Conservation (phyloP, 768 basidiomycete genomes). For the Chalciporus piperatus region DNA sequence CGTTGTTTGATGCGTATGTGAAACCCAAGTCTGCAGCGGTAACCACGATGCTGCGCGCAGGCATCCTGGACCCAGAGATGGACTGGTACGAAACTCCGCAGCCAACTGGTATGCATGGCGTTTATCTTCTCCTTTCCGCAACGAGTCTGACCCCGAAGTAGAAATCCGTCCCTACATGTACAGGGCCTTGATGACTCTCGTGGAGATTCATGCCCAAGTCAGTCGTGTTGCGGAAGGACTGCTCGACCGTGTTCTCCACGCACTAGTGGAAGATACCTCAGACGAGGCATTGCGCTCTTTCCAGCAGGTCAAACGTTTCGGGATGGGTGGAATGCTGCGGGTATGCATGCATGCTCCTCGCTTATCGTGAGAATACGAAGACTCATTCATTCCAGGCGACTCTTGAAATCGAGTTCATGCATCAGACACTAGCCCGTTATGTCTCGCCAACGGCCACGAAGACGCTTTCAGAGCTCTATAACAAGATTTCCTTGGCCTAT, state of each 20-base stretch:
- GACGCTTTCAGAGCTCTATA: slow-evolving; percentile 89
- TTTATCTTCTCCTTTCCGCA: background rate
- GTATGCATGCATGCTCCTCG: slow-evolving; percentile 43
- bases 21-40: slow-evolving; percentile 76
- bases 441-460: slow-evolving; percentile 78
- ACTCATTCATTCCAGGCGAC: slow-evolving; percentile 68
- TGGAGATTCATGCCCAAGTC: slow-evolving; percentile 90
- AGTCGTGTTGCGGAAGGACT: slow-evolving; percentile 75
- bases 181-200: slow-evolving; percentile 81
- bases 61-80: slow-evolving; percentile 77
- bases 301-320: slow-evolving; percentile 85
- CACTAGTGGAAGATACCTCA: slow-evolving; percentile 80
- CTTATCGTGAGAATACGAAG: background rate
- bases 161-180: slow-evolving; percentile 97
- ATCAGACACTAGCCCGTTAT: slow-evolving; percentile 90
- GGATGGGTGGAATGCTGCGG: slow-evolving; percentile 98
- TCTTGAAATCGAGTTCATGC: slow-evolving; percentile 98
- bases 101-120: slow-evolving; percentile 65
- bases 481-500: slow-evolving; percentile 92
- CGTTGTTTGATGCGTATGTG: slow-evolving; percentile 84
- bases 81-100: slow-evolving; percentile 96
- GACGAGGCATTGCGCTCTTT: slow-evolving; percentile 83
- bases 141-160: slow-evolving; percentile 28
- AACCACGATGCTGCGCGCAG: slow-evolving; percentile 65
- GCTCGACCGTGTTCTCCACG: slow-evolving; percentile 76